Conservation (phyloP, 2,329 filamentous ascomycete genomes). For the Botryotinia globosa region DNA sequence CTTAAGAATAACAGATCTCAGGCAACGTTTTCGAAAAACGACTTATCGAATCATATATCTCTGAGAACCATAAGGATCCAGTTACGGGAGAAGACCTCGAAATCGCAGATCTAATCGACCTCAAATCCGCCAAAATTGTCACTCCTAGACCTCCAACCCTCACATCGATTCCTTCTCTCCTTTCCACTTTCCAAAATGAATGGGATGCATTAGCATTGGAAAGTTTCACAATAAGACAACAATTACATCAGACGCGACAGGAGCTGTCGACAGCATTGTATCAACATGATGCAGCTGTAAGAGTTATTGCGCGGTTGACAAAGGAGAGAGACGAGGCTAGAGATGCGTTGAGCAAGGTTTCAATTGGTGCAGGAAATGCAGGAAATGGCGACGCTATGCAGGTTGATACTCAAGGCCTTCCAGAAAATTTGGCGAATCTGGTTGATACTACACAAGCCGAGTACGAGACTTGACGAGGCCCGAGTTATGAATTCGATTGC, state of each 20-base stretch:
- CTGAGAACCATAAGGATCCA: slow-evolving; percentile 89
- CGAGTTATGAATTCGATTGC: slow-evolving; percentile 16
- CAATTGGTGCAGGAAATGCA: slow-evolving; percentile 58
- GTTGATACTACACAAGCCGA: slow-evolving; percentile 78
- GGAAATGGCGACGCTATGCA: slow-evolving; percentile 83
- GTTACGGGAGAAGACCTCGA: slow-evolving; percentile 82
- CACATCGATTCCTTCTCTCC: slow-evolving; percentile 91
- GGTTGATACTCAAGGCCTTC: slow-evolving; percentile 75
- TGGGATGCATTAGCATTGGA: slow-evolving; percentile 94
- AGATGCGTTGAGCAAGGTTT: slow-evolving; percentile 81
- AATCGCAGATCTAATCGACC: slow-evolving; percentile 78
- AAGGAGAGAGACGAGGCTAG: slow-evolving; percentile 90
- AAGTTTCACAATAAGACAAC: slow-evolving; percentile 85
- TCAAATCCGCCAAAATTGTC: slow-evolving; percentile 80
- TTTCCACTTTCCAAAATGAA: slow-evolving; percentile 95
- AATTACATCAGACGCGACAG: slow-evolving; percentile 84
- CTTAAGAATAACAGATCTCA: slow-evolving; percentile 39
- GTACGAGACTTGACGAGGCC: slow-evolving; percentile 50
- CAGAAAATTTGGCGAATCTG: slow-evolving; percentile 66
- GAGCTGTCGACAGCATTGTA: slow-evolving; percentile 93
- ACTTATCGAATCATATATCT: slow-evolving; percentile 90
- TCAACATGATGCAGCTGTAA: slow-evolving; percentile 93
- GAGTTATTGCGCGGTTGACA: slow-evolving; percentile 89
- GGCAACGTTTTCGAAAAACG: slow-evolving; percentile 93
- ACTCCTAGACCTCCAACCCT: slow-evolving; percentile 87